phyloP scores from a whole-genome alignment of 225 moss, liverwort and hornwort species.

The Ulota crispa region DNA sequence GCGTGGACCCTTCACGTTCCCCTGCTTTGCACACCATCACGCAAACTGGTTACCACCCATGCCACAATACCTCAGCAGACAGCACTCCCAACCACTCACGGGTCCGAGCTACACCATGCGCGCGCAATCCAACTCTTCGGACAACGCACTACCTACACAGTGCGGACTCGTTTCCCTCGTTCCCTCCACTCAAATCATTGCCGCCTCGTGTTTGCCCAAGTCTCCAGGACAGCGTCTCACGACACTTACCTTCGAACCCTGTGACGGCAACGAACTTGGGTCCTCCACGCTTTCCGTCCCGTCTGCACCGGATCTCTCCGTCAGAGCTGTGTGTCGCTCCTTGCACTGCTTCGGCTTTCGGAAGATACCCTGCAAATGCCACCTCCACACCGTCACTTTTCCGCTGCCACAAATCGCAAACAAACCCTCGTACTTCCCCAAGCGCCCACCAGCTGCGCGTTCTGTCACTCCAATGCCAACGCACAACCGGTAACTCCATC shows the following conservation, averaged over 20 bases:
- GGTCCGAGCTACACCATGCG: background rate
- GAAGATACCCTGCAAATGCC: conserved; percentile 61
- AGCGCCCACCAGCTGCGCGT: background rate
- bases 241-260: conserved; percentile 36
- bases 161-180: background rate
- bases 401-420: background rate
- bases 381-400: background rate
- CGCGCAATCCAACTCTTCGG: background rate
- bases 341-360: conserved; percentile 79
- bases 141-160: no score
- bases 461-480: background rate
- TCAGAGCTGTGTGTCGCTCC: conserved; percentile 67
- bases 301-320: conserved; percentile 58
- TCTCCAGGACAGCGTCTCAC: background rate
- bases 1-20: conserved; percentile 53
- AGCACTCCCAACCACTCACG: background rate
- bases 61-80: background rate
- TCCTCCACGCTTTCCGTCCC: conserved; percentile 73
- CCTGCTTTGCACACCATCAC: conserved; percentile 33
- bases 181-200: background rate
- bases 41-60: background rate
- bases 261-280: conserved; percentile 52
- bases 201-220: no score
- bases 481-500: background rate
- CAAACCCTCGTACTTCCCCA: background rate